phyloP scores from a whole-genome alignment of 352 stramenopile species.

The Phytophthora ramorum region DNA sequence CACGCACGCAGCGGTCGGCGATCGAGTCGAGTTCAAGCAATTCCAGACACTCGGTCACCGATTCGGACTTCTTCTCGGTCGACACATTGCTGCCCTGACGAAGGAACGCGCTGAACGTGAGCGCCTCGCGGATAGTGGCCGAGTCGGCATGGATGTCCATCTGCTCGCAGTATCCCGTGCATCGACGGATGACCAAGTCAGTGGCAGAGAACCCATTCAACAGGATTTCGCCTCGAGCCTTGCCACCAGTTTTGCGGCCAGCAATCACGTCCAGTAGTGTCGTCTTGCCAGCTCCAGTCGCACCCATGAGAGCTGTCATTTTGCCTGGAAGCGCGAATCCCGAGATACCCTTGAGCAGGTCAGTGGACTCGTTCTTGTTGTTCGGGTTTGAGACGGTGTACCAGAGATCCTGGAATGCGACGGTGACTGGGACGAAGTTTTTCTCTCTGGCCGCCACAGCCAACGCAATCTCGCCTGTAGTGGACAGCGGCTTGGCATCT shows the following conservation, averaged over 20 bases:
- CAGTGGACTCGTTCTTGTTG: constrained; percentile 39
- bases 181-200: constrained; percentile 43
- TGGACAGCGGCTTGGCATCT: constrained; percentile 1
- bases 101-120: constrained; percentile 89
- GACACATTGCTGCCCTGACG: constrained; percentile 50
- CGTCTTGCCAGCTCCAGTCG: constrained; percentile 85
- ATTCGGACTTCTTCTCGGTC: constrained; percentile 38
- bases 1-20: constrained; percentile 45
- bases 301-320: constrained; percentile 72
- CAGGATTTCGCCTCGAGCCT: constrained; percentile 58
- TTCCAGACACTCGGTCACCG: constrained; percentile 50
- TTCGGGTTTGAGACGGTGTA: constrained; percentile 48
- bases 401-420: constrained; percentile 50
- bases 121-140: constrained; percentile 85
- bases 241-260: constrained; percentile 86
- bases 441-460: constrained; percentile 13
- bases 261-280: constrained; percentile 94
- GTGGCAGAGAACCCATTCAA: constrained; percentile 47
- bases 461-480: constrained; percentile 6
- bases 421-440: constrained; percentile 41
- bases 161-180: constrained; percentile 65
- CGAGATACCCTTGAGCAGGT: constrained; percentile 79
- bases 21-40: constrained; percentile 49
- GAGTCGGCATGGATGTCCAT: constrained; percentile 87
- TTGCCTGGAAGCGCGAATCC: constrained; percentile 56